Percentiles rank a stretch among this genome's conserved stretches.
Evolutionary conservation across 306 rosid genomes (phyloP).

Genomic region (Luffa acutangula): DNA sequence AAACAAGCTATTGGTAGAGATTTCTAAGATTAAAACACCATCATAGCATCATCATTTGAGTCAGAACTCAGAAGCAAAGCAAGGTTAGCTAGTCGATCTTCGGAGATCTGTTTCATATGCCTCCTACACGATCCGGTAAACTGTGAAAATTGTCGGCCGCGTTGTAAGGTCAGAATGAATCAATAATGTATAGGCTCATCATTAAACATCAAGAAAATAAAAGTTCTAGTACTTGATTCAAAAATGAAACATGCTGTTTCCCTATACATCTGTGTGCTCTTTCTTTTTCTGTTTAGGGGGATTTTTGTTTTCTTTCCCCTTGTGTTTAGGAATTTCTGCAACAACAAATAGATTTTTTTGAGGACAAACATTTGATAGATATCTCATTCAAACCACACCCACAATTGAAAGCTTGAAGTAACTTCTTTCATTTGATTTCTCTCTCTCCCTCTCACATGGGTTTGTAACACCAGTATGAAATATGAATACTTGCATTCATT

Average conservation of each 20-base stretch:
- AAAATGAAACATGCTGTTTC: background rate
- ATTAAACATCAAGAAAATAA: background rate
- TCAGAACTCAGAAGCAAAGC: background rate
- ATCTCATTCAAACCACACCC: background rate
- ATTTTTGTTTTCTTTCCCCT: background rate
- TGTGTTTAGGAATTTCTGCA: background rate
- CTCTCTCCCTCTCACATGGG: background rate
- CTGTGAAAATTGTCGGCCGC: background rate
- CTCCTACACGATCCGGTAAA: background rate
- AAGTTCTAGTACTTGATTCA: background rate
- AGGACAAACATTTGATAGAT: background rate
- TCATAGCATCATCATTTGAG: background rate
- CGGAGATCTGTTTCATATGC: background rate
- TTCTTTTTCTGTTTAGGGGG: background rate
- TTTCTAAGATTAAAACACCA: constrained; percentile 36
- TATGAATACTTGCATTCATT: background rate
- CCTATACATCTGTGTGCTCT: background rate
- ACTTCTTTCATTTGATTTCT: background rate
- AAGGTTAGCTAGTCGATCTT: background rate
- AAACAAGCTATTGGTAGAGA: constrained; percentile 78
- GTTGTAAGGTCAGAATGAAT: background rate
- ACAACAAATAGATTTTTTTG: background rate
- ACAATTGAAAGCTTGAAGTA: background rate
- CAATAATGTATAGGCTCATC: constrained; percentile 6
- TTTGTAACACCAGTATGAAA: background rate